Base-by-base conservation (phyloP, 2,329 filamentous ascomycete genomes). In the Fusarium duplospermum region DNA sequence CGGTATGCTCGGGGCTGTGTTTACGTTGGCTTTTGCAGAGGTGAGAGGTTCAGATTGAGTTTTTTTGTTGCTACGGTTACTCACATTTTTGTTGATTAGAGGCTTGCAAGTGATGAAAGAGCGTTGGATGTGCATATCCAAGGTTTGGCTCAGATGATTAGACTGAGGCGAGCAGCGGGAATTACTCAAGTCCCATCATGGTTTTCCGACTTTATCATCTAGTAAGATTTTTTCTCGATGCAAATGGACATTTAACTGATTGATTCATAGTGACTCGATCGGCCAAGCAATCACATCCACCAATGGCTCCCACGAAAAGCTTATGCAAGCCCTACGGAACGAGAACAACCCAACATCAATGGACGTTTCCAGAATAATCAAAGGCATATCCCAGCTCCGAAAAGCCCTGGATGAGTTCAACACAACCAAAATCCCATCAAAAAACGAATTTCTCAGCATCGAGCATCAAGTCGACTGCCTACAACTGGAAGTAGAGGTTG, bases 1-100 rank as follows among this genome's bases (percentile, higher is more conserved):
- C 11, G 73, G 75, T 0, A 47, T 77, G 2, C 73, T 77, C 6
- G 69, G 73, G 1, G 75, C 75, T 0, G 76, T 77, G 0, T 77
- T 78, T n/a, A 74, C 67, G 0, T 33, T 78, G 4, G 69, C 70
- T 4, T 69, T 68, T 47, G 67, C 70, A 2, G 74, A 75, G 38
- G 76, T 71, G 10, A 58, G 47, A 54, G 1, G 62, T 50, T 2
- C 2, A 1, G 1, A 16, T 9, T 4, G 18, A 2, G 16, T 45
- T 4, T 4, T 0, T 6, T 27, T 1, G 0, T 6, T 14, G 1
- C 9, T 6, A 10, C n/a, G 4, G 11, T 14, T 60, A 13, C 33
- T 58, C 33, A 58, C 14, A 13, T 1, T 0, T 0, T 18, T 10
- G 3, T 45, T 31, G 7, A 7, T 22, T 14, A 78, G 76, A 63